These are phyloP conservation scores for Saitozyma podzolica DNA, from an alignment of 768 basidiomycete genomes.

Conservation along the genomic window DNA sequence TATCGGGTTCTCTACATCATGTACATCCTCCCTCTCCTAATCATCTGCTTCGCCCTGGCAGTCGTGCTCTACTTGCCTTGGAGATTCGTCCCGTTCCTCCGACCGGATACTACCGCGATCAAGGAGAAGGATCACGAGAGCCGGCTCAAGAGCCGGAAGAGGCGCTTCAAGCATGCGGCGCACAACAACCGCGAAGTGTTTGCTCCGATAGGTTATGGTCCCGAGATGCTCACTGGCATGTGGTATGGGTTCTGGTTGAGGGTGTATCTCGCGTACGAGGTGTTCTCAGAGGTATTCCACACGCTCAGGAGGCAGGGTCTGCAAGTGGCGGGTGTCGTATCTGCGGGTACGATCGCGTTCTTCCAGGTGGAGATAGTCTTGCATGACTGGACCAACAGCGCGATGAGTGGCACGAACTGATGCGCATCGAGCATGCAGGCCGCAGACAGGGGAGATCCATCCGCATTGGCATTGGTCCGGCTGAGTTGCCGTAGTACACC, in stretches of 20 bases:
- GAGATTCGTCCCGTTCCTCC: slow-evolving; percentile 4
- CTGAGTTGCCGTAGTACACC: slow-evolving; percentile 3
- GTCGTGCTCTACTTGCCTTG: slow-evolving; percentile 7
- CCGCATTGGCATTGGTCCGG: neutral
- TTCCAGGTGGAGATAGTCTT: slow-evolving; percentile 15
- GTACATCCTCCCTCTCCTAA: slow-evolving; percentile 16
- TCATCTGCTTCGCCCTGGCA: slow-evolving; percentile 1
- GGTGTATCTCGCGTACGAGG: slow-evolving; percentile 28
- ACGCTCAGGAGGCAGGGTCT: slow-evolving; percentile 29
- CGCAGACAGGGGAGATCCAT: neutral
- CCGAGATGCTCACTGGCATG: neutral
- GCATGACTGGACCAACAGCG: slow-evolving; percentile 1
- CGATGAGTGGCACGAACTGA: neutral
- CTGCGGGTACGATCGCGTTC: slow-evolving; percentile 18
- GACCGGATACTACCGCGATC: slow-evolving; percentile 5
- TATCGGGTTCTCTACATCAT: slow-evolving; percentile 14
- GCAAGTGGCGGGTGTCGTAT: slow-evolving; percentile 31
- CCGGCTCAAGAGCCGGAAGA: neutral
- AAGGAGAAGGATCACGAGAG: neutral
- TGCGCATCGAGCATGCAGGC: neutral
- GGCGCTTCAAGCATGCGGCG: neutral
- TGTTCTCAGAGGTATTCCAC: slow-evolving; percentile 15
- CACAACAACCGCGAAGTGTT: slow-evolving; percentile 6
- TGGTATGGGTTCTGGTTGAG: slow-evolving; percentile 15
- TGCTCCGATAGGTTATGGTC: slow-evolving; percentile 19